Evolutionary conservation across 2,329 filamentous ascomycete species (phyloP).

Genomic region (Fusarium subtropicale): DNA sequence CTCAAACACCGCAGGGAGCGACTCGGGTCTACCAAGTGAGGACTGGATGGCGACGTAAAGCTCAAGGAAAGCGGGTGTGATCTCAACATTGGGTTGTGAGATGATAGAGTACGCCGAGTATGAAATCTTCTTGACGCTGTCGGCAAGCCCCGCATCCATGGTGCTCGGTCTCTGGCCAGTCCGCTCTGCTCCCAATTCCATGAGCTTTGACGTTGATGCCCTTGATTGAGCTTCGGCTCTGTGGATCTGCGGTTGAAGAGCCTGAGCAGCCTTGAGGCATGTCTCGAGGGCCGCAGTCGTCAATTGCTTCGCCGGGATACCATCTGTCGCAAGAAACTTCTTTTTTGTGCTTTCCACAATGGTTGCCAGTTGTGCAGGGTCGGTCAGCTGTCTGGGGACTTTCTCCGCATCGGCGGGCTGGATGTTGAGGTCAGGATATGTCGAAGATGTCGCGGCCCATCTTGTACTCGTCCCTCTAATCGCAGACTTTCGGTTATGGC

Average conservation of each 20-base stretch:
- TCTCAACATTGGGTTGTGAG: slow-evolving; percentile 80
- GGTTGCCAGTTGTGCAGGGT: slow-evolving; percentile 55
- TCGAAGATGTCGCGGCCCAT: slow-evolving; percentile 47
- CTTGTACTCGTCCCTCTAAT: slow-evolving; percentile 33
- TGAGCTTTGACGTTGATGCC: slow-evolving; percentile 66
- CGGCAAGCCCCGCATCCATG: slow-evolving; percentile 54
- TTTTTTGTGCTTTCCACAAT: slow-evolving; percentile 58
- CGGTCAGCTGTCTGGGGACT: slow-evolving; percentile 47
- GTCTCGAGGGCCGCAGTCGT: slow-evolving; percentile 59
- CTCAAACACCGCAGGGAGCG: slow-evolving; percentile 81
- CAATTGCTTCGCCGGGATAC: slow-evolving; percentile 58
- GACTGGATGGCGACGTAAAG: slow-evolving; percentile 82
- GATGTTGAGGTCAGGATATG: slow-evolving; percentile 32
- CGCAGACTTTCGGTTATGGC: slow-evolving; percentile 19
- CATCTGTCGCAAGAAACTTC: slow-evolving; percentile 58
- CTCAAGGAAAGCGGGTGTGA: slow-evolving; percentile 77
- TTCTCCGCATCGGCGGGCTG: slow-evolving; percentile 32
- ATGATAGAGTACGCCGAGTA: slow-evolving; percentile 76
- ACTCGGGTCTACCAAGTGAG: slow-evolving; percentile 76
- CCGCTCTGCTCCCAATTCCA: slow-evolving; percentile 57
- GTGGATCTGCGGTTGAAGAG: slow-evolving; percentile 56
- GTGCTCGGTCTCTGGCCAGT: slow-evolving; percentile 47
- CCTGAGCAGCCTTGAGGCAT: slow-evolving; percentile 59
- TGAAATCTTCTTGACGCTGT: slow-evolving; percentile 65
- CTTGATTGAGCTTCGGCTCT: slow-evolving; percentile 54